Percentiles rank a stretch among this genome's conserved stretches.
Evolutionary conservation across 164 flowering plant genomes (phyloP).

Genomic region (Nymphaea colorata): DNA sequence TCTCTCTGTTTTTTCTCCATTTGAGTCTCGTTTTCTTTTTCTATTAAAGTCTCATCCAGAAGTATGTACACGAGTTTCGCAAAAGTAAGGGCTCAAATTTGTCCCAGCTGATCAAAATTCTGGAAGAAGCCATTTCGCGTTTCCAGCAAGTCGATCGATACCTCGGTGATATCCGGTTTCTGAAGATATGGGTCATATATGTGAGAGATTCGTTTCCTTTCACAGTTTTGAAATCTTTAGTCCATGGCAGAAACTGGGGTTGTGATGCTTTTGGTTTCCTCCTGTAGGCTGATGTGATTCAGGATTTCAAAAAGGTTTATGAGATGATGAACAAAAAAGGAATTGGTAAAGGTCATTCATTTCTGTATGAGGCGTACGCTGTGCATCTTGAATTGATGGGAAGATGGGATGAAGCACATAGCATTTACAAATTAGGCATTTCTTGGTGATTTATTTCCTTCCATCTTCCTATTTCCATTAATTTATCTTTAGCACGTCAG

Average conservation of each 20-base stretch:
- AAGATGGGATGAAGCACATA: constrained; percentile 45
- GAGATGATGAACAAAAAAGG: constrained; percentile 37
- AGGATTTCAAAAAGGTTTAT: constrained; percentile 43
- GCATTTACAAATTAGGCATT: constrained; percentile 54
- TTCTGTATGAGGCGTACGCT: constrained; percentile 61
- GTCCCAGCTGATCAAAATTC: constrained; percentile 26
- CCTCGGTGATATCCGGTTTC: constrained; percentile 63
- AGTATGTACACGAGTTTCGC: constrained; percentile 21
- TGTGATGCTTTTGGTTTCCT: not conserved
- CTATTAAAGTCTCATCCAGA: constrained; percentile 36
- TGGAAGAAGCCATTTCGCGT: constrained; percentile 32
- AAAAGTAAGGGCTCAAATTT: constrained; percentile 8
- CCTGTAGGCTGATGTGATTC: constrained; percentile 43
- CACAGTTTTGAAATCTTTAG: not conserved
- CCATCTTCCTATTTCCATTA: not conserved
- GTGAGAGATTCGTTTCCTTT: constrained; percentile 22
- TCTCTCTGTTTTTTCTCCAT: not conserved
- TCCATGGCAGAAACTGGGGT: not conserved
- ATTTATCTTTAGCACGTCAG: not conserved
- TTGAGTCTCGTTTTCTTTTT: not conserved
- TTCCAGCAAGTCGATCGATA: constrained; percentile 49
- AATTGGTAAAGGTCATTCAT: constrained; percentile 35
- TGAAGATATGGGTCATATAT: constrained; percentile 75
- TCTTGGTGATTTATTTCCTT: constrained; percentile 34
- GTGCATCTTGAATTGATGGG: constrained; percentile 57